Base-by-base conservation (phyloP, 192 early-diverging fungal species). In the Gamsiella multidivaricata region DNA sequence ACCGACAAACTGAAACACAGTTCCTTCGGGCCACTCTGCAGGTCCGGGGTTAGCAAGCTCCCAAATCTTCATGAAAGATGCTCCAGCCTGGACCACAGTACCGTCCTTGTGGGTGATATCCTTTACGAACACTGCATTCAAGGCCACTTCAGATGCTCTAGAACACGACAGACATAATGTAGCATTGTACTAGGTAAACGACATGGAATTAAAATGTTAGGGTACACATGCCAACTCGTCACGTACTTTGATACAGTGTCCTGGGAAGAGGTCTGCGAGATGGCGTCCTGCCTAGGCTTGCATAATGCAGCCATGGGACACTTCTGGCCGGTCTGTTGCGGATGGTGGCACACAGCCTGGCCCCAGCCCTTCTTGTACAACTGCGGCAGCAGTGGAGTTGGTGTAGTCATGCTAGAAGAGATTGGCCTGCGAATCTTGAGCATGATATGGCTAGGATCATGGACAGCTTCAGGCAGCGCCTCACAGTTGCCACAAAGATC, bases 401-500 rank as follows among this genome's bases (percentile, higher is more conserved):
- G 23, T 20, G 73, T 26, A 15, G 62, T 28, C 20, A 78, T 43
- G n/a, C 73, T 71, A 3, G 23, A 15, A 10, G 73, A 26, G 42
- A 84, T 69, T 22, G 86, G 84, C 32, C 58, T 60, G 14, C 70
- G 79, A 32, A 88, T 75, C 61, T 88, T 88, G 22, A 88, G 42
- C 25, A 88, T 83, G 39, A 84, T 62, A 66, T 88, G 86, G 11
- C 47, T 70, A 4, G 50, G 33, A 50, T 86, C 78, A 57, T 88
- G 86, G 6, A 80, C 67, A 6, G 67, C 65, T 3, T 72, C 32
- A 14, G 83, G 79, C 7, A 71, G 54, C 0, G 80, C 70, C 64
- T 84, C 82, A 37, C 91, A 92, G 62, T 86, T 87, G 47, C 80
- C 83, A 56, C 91, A 92, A 20, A 88, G 62, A 71, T 92, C 91